A percentile compares a stretch with the other conserved stretches of the same genome.
These are phyloP conservation scores for Xylogone sp. DNA, from an alignment of 2,329 filamentous ascomycete species.

Conservation along the genomic window DNA sequence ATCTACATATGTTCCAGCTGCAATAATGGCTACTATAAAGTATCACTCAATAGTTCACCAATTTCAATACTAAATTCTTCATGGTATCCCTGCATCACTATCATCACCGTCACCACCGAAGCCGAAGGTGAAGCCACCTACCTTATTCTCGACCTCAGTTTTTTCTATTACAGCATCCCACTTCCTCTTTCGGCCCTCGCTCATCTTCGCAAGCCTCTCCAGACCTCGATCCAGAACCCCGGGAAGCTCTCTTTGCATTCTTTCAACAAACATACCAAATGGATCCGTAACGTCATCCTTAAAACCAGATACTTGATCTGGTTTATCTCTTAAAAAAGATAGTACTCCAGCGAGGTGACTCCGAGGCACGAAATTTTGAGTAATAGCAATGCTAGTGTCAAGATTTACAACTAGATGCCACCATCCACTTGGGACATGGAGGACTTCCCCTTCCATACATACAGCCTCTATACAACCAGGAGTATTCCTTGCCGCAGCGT, in stretches of 20 bases:
- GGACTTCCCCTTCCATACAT: conserved; percentile 76
- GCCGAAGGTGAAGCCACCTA: conserved; percentile 58
- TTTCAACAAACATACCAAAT: conserved; percentile 69
- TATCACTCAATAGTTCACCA: too few relatives aligned
- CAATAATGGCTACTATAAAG: too few relatives aligned
- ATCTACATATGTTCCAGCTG: too few relatives aligned
- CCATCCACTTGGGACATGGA: conserved; percentile 93
- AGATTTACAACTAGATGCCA: conserved; percentile 95
- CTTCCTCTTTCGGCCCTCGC: conserved; percentile 68
- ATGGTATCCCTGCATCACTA: conserved; percentile 42
- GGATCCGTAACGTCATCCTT: conserved; percentile 66
- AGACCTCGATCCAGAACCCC: conserved; percentile 64
- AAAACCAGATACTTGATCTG: conserved; percentile 87
- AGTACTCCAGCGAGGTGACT: conserved; percentile 70
- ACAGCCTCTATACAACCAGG: conserved; percentile 82
- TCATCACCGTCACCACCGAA: conserved; percentile 56
- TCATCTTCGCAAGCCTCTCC: conserved; percentile 59
- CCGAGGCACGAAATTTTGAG: conserved; percentile 88
- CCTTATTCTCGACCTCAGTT: conserved; percentile 35
- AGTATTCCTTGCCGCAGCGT: conserved; percentile 71
- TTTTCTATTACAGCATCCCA: conserved; percentile 77
- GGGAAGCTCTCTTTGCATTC: conserved; percentile 60
- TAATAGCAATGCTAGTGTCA: conserved; percentile 79
- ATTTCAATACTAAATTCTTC: conserved; percentile 1
- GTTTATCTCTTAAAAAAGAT: conserved; percentile 74